Conservation (phyloP, 2,329 filamentous ascomycete species). For the Apiospora marii region DNA sequence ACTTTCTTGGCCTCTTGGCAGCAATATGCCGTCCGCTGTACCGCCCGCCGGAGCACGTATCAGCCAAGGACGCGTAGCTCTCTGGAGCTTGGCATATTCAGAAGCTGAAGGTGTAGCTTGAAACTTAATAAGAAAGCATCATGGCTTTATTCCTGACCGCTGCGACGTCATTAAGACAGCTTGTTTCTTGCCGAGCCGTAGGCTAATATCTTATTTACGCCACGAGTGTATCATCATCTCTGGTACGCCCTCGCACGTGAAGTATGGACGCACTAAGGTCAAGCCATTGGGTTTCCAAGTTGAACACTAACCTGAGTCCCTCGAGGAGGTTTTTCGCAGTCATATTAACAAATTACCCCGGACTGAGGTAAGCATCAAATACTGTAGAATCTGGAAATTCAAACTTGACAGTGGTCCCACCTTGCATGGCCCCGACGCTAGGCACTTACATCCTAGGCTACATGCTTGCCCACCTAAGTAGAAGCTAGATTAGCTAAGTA, state of each 20-base stretch:
- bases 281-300: not conserved
- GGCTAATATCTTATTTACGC: conserved; percentile 20
- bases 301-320: not conserved
- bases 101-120: not conserved
- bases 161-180: not conserved
- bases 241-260: not conserved
- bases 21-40: not conserved
- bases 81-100: not conserved
- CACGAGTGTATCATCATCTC: conserved; percentile 21
- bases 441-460: not conserved
- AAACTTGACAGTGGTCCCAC: not conserved
- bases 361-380: conserved; percentile 7
- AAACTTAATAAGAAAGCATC: not conserved
- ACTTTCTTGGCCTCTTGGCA: conserved; percentile 8
- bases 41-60: not conserved
- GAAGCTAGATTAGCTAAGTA: not conserved
- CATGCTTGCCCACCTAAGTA: no score
- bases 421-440: not conserved
- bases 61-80: conserved; percentile 6
- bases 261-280: not conserved
- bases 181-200: not conserved
- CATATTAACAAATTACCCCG: not conserved
- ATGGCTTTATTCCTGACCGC: not conserved
- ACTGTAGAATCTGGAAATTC: conserved; percentile 15
- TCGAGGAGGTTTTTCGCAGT: not conserved